Conservation (phyloP, 768 basidiomycete genomes). For the Amanita rimosa region DNA sequence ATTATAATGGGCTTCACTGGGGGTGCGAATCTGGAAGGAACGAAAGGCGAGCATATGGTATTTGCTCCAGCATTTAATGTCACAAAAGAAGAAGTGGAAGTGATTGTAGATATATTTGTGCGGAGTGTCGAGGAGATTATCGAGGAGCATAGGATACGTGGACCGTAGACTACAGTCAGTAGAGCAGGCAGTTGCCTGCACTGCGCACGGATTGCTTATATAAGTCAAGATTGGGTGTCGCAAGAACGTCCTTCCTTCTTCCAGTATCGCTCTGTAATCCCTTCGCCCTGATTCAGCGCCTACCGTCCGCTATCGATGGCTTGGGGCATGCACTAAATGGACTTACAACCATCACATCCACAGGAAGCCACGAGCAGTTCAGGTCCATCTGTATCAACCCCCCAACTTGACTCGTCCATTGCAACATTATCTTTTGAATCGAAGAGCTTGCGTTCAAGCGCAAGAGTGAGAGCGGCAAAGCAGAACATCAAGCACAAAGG, state of each 20-base stretch:
- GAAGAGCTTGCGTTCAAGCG: slow-evolving; percentile 60
- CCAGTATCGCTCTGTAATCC: slow-evolving; percentile 19
- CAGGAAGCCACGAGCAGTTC: slow-evolving; percentile 65
- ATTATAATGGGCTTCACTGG: slow-evolving; percentile 69
- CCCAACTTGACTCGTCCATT: slow-evolving; percentile 27
- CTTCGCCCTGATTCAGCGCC: slow-evolving; percentile 20
- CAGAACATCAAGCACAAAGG: slow-evolving; percentile 53
- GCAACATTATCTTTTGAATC: slow-evolving; percentile 32
- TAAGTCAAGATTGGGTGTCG: slow-evolving; percentile 28
- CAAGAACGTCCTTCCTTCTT: slow-evolving; percentile 20
- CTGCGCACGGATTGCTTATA: slow-evolving; percentile 24
- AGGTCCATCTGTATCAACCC: slow-evolving; percentile 37
- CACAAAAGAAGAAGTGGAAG: slow-evolving; percentile 55
- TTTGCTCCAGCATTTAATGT: slow-evolving; percentile 77
- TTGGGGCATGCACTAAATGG: slow-evolving; percentile 85
- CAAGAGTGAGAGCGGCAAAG: slow-evolving; percentile 66
- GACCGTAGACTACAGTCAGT: not conserved
- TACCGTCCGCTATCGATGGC: slow-evolving; percentile 63
- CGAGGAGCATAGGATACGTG: slow-evolving; percentile 17
- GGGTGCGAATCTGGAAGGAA: slow-evolving; percentile 58
- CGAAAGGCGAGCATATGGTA: slow-evolving; percentile 58
- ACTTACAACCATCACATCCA: slow-evolving; percentile 66
- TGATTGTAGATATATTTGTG: slow-evolving; percentile 58
- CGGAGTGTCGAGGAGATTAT: slow-evolving; percentile 56
- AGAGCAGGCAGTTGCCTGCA: too few species aligned